These are phyloP conservation scores for Pseudozyma sp. DNA, from an alignment of 1,284 basidiomycete species.

Conservation along the genomic window DNA sequence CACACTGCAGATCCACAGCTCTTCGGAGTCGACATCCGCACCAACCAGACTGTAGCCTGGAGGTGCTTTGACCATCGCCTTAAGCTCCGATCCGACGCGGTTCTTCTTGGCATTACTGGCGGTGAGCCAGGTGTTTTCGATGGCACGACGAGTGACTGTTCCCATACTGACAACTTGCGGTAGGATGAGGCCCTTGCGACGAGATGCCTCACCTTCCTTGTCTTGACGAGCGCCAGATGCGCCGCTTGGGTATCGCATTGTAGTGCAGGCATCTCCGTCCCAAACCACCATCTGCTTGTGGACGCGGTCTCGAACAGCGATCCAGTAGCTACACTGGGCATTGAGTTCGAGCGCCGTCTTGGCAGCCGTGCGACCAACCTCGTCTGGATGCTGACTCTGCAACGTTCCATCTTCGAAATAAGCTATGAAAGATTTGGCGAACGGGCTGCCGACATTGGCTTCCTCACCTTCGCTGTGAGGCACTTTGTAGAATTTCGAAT, in stretches of 20 bases:
- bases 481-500: slow-evolving; percentile 81
- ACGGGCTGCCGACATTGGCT: slow-evolving; percentile 91
- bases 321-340: slow-evolving; percentile 97
- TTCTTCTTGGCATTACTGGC: slow-evolving; percentile 98
- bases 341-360: slow-evolving; percentile 90
- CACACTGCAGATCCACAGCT: slow-evolving; percentile 98
- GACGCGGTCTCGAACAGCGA: slow-evolving; percentile 90
- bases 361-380: slow-evolving; percentile 77
- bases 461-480: slow-evolving; percentile 95
- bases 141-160: slow-evolving; percentile 94
- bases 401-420: slow-evolving; percentile 82
- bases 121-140: slow-evolving; percentile 98
- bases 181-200: slow-evolving; percentile 88
- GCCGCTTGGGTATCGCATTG: slow-evolving; percentile 69
- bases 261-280: slow-evolving; percentile 73
- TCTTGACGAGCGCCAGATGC: slow-evolving; percentile 48
- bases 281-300: slow-evolving; percentile 93
- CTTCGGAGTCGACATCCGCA: slow-evolving; percentile 98
- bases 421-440: slow-evolving; percentile 89
- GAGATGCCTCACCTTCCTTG: slow-evolving; percentile 57
- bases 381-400: slow-evolving; percentile 67
- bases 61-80: slow-evolving; percentile 95
- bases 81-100: slow-evolving; percentile 95
- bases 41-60: slow-evolving; percentile 94
- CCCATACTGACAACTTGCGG: slow-evolving; percentile 99